Conservation (phyloP, 2,329 filamentous ascomycete genomes). For the Fusarium sp. region DNA sequence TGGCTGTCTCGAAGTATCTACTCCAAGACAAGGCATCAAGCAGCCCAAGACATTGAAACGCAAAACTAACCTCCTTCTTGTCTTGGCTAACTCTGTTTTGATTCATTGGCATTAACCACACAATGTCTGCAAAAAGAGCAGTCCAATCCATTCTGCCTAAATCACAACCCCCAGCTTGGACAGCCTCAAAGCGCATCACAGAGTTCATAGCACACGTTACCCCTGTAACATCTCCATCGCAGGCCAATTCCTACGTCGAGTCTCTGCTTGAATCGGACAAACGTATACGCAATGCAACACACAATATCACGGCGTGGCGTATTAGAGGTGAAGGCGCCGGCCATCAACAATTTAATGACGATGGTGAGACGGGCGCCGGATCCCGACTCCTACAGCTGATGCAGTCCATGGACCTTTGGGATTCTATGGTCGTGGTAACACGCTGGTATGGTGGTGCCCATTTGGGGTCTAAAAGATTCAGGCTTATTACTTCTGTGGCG, state of each 20-base stretch:
- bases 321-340: conserved; percentile 72
- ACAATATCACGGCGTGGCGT: conserved; percentile 38
- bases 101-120: neutral
- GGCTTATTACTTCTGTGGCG: conserved; percentile 87
- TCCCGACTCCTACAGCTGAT: conserved; percentile 86
- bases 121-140: conserved; percentile 21
- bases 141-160: conserved; percentile 32
- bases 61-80: neutral
- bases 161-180: conserved; percentile 65
- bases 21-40: neutral
- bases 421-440: conserved; percentile 91
- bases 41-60: neutral
- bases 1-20: neutral
- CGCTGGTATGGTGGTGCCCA: conserved; percentile 95
- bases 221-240: conserved; percentile 72
- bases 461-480: conserved; percentile 88
- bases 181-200: conserved; percentile 75
- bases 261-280: conserved; percentile 86
- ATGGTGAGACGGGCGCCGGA: conserved; percentile 93
- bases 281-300: conserved; percentile 56
- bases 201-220: conserved; percentile 89
- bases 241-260: conserved; percentile 77
- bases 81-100: neutral
- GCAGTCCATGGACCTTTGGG: conserved; percentile 95
- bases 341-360: conserved; percentile 94